These are phyloP conservation scores for Plasmopara halstedii DNA, from an alignment of 352 stramenopile species.

Conservation along the genomic window DNA sequence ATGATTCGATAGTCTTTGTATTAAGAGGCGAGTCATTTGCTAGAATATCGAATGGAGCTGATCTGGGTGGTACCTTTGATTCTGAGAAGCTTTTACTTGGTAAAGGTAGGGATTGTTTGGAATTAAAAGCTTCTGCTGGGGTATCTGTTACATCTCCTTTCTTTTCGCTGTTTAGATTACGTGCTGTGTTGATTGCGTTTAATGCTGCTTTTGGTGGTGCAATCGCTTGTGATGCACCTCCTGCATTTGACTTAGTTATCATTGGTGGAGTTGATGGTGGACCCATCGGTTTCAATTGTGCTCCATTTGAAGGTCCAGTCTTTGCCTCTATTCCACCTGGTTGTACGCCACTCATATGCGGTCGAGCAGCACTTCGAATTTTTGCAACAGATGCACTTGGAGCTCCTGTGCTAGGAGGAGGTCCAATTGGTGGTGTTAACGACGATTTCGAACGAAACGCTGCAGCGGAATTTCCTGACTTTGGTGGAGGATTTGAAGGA, in stretches of 20 bases:
- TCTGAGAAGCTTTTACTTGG: constrained; percentile 15
- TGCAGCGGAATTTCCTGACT: constrained; percentile 41
- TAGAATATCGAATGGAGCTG: constrained; percentile 36
- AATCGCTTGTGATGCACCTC: constrained; percentile 6
- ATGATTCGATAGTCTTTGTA: not conserved
- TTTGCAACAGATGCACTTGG: constrained; percentile 66
- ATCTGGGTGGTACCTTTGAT: constrained; percentile 21
- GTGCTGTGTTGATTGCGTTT: constrained; percentile 18
- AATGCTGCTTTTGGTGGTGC: constrained; percentile 15
- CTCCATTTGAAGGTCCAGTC: constrained; percentile 22
- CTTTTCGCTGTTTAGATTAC: constrained; percentile 12
- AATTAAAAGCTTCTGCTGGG: constrained; percentile 10
- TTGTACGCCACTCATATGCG: constrained; percentile 31
- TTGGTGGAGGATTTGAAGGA: constrained; percentile 58
- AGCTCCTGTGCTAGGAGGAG: constrained; percentile 38
- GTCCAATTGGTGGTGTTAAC: constrained; percentile 50
- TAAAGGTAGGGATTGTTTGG: constrained; percentile 20
- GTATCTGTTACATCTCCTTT: constrained; percentile 12
- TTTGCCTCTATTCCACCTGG: constrained; percentile 16
- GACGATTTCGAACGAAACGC: constrained; percentile 61
- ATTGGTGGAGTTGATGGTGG: constrained; percentile 10
- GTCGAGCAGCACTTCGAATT: constrained; percentile 50
- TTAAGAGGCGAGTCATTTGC: constrained; percentile 18
- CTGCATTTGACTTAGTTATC: constrained; percentile 13
- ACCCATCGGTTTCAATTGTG: constrained; percentile 16